phyloP scores from a whole-genome alignment of 2,329 filamentous ascomycete species.

The Colletotrichum graminicola region DNA sequence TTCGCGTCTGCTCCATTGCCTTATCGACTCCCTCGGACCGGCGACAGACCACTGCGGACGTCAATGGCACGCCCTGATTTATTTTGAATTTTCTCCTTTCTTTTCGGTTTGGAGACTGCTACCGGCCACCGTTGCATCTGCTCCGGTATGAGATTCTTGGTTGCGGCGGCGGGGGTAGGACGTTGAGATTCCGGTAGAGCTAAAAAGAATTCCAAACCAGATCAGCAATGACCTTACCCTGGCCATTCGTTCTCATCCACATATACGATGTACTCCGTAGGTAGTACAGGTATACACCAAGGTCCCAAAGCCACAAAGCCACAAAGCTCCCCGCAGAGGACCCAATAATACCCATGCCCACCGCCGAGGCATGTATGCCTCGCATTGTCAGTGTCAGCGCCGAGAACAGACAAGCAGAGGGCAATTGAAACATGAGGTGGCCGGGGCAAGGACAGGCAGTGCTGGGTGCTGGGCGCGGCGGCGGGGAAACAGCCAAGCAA shows the following conservation, averaged over 20 bases:
- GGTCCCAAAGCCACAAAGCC: neutral
- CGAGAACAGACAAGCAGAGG: slow-evolving; percentile 23
- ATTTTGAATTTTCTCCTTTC: neutral
- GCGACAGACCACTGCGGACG: too few species aligned
- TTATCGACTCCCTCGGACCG: slow-evolving; percentile 5
- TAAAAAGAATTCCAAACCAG: slow-evolving; percentile 7
- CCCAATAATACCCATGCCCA: slow-evolving; percentile 3
- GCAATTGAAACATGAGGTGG: slow-evolving; percentile 32
- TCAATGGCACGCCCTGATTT: neutral
- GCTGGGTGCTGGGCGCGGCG: neutral
- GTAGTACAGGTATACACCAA: neutral
- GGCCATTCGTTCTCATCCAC: slow-evolving; percentile 8
- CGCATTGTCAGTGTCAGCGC: slow-evolving; percentile 4
- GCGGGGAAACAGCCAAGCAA: neutral
- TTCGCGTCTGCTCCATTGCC: neutral
- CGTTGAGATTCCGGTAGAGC: slow-evolving; percentile 38
- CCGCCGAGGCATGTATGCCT: neutral
- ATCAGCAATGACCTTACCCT: slow-evolving; percentile 28
- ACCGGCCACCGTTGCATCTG: slow-evolving; percentile 31
- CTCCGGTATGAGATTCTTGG: slow-evolving; percentile 14
- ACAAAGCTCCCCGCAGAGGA: slow-evolving; percentile 1
- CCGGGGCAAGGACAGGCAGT: slow-evolving; percentile 18
- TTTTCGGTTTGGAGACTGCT: slow-evolving; percentile 6
- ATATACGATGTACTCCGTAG: too few species aligned
- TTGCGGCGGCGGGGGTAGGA: slow-evolving; percentile 23